These are phyloP conservation scores for Marasmius tenuissimus DNA, from an alignment of 1,284 basidiomycete species.

Conservation along the genomic window DNA sequence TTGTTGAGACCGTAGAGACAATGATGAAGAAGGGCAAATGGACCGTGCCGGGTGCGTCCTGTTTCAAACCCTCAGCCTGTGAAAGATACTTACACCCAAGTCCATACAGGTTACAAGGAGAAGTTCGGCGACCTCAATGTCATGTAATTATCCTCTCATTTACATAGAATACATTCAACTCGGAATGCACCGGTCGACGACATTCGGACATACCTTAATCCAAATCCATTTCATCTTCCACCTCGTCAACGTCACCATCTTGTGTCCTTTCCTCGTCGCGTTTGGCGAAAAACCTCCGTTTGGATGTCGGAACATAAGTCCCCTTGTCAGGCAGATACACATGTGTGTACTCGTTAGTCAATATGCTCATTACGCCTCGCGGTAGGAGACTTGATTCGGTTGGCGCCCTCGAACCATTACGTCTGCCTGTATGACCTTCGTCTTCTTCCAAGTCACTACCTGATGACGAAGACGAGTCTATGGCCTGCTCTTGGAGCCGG, in stretches of 20 bases:
- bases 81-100: conserved; percentile 1
- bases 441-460: background rate
- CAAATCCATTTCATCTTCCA: background rate
- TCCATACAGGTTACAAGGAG: conserved; percentile 77
- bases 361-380: background rate
- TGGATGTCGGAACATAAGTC: background rate
- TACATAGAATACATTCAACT: conserved; percentile 7
- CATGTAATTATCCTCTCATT: conserved; percentile 57
- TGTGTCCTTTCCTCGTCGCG: background rate
- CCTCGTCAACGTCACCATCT: background rate
- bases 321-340: background rate
- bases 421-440: background rate
- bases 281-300: background rate
- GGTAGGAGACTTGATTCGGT: background rate
- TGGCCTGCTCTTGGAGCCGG: conserved; percentile 9
- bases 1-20: conserved; percentile 90
- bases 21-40: conserved; percentile 99
- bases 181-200: background rate
- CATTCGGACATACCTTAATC: background rate
- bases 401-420: background rate
- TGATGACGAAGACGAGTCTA: background rate
- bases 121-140: conserved; percentile 91
- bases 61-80: background rate
- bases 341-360: background rate
- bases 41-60: conserved; percentile 81